Conservation (phyloP, 1,139 yeast genomes). For the Debaryomycetaceae sp. region DNA sequence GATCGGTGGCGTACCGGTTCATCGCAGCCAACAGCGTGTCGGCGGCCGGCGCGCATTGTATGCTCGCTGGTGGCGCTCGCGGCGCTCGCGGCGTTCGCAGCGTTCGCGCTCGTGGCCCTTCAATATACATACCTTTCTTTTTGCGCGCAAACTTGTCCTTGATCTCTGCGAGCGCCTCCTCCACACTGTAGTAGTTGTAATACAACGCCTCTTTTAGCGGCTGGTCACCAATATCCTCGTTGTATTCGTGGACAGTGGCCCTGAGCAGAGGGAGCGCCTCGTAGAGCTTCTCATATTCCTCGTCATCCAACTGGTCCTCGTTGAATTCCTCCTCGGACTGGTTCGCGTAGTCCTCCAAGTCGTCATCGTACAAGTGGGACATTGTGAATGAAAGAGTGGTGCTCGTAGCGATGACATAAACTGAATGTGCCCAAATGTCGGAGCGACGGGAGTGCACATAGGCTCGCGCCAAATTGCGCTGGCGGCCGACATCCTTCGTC, state of each 20-base stretch:
- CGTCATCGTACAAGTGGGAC: conserved; percentile 21
- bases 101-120: background rate
- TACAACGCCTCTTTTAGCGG: conserved; percentile 59
- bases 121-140: conserved; percentile 40
- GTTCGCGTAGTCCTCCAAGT: conserved; percentile 44
- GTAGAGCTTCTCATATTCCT: conserved; percentile 47
- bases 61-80: too few species aligned
- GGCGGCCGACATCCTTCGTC: too few species aligned
- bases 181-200: conserved; percentile 55
- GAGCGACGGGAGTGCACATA: too few species aligned
- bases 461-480: too few species aligned
- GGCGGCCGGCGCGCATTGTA: too few species aligned
- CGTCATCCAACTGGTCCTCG: conserved; percentile 42
- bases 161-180: conserved; percentile 50
- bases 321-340: conserved; percentile 38
- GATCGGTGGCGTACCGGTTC: too few species aligned
- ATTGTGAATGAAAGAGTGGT: conserved; percentile 1
- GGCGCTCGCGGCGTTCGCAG: background rate
- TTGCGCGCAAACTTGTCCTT: conserved; percentile 36
- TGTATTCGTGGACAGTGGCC: conserved; percentile 29
- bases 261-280: conserved; percentile 39
- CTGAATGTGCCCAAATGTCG: conserved; percentile 1
- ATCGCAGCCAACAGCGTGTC: too few species aligned
- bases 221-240: conserved; percentile 44
- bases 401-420: background rate